These are phyloP conservation scores for Quercus aquifolioides DNA, from an alignment of 306 rosid genomes.

Conservation along the genomic window DNA sequence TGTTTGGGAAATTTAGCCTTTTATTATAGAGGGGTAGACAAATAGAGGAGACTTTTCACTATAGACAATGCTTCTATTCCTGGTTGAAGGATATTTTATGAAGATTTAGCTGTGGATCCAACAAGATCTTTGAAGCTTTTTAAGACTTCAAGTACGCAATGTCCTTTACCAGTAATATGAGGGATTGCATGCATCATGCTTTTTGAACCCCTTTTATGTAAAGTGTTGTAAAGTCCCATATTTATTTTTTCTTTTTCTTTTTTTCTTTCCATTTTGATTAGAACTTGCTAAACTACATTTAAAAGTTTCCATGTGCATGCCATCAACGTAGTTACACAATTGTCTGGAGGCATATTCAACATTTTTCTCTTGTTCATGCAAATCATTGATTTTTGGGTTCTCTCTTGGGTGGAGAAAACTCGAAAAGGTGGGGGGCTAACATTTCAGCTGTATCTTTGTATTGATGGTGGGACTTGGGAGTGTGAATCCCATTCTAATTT, in stretches of 20 bases:
- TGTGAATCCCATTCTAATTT: no score
- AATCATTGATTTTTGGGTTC: background rate
- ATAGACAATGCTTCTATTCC: constrained; percentile 24
- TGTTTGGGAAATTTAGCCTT: constrained; percentile 17
- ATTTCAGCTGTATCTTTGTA: no score
- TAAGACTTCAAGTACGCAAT: constrained; percentile 44
- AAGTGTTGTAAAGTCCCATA: background rate
- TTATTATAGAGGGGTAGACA: background rate
- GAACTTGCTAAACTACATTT: background rate
- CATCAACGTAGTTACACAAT: background rate
- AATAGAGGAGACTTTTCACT: background rate
- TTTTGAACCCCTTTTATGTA: constrained; percentile 15
- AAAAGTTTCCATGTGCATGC: background rate
- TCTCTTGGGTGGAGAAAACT: no score
- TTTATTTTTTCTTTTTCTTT: background rate
- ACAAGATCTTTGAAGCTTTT: constrained; percentile 51
- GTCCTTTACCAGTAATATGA: constrained; percentile 46
- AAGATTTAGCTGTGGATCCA: constrained; percentile 41
- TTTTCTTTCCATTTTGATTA: background rate
- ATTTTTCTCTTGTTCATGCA: background rate
- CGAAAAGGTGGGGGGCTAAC: no score
- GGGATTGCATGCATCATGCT: constrained; percentile 26
- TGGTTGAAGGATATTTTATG: background rate
- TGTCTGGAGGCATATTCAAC: background rate
- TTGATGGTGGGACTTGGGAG: no score